Conservation (phyloP, 1,139 yeast genomes). For the Pichia sp. region DNA sequence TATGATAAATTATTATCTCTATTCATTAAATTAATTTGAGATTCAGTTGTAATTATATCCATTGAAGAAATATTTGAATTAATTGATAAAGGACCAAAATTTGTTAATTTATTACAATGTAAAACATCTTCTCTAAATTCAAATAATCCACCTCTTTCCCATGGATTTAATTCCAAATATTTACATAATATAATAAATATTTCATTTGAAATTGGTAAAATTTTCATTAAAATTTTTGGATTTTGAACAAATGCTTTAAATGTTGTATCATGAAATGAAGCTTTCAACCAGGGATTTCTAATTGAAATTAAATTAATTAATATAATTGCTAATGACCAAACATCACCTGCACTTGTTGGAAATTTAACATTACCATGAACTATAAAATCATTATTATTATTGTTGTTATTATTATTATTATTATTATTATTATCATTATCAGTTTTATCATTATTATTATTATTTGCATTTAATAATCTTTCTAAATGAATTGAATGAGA, state of each 20-base stretch:
- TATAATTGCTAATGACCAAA: constrained; percentile 84
- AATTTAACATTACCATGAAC: constrained; percentile 38
- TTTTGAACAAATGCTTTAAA: constrained; percentile 47
- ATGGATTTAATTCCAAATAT: constrained; percentile 58
- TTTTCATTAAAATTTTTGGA: constrained; percentile 49
- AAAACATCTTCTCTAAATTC: constrained; percentile 40
- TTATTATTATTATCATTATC: neutral
- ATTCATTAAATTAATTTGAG: constrained; percentile 17
- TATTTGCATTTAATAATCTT: constrained; percentile 22
- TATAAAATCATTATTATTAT: constrained; percentile 11
- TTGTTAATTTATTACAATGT: constrained; percentile 34
- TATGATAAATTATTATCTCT: constrained; percentile 3
- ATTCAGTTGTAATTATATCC: constrained; percentile 25
- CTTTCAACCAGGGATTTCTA: constrained; percentile 89
- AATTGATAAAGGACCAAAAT: constrained; percentile 34
- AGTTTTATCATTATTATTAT: neutral
- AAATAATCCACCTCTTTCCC: constrained; percentile 49
- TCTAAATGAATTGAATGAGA: constrained; percentile 29
- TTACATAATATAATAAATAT: constrained; percentile 47
- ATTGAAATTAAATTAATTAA: constrained; percentile 75
- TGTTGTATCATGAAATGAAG: constrained; percentile 57
- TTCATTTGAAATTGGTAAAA: constrained; percentile 61
- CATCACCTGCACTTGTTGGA: constrained; percentile 76
- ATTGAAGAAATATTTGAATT: constrained; percentile 24
- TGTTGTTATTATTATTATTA: neutral